Base-by-base conservation (phyloP, 2,329 filamentous ascomycete species). In the Emmonsiellopsis sp. region DNA sequence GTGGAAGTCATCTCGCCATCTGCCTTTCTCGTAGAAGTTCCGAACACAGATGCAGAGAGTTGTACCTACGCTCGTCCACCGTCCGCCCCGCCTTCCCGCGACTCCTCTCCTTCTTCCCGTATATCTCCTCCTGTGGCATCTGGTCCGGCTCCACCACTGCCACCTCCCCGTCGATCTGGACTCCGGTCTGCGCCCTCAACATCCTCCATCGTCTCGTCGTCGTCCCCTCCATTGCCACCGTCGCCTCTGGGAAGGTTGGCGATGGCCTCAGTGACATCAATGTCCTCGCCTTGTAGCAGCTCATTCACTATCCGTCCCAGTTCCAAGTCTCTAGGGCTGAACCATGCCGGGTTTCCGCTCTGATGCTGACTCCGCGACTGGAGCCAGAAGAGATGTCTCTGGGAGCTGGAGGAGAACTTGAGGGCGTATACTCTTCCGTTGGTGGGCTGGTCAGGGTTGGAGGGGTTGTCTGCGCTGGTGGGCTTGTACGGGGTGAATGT, bases 21-120 rank as follows among this genome's bases (percentile, higher is more conserved):
- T 49, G 9, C 6, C 40, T 31, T 38, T 37, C 11, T 40, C 40
- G 47, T 40, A 31, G 35, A 6, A 38, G 35, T 40, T 31, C 34
- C 42, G 31, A 54, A 53, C 35, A 52, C 20, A 49, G 49, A 34
- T 52, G 26, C 45, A 50, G 70, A 73, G 69, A 73, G 70, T 70
- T 72, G 68, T 73, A 98, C 94, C 92, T 97, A 98, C 93, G 92
- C 93, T 96, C 93, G 84, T 75, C 89, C 94, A 67, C 94, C 93
- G 74, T 97, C 93, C 63, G 89, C 89, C 68, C 94, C 93, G 56
- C 92, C 93, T 73, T 95, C 90, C 75, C 94, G 81, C 59, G 92
- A 83, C 62, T 83, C 84, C 70, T 89, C 84, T 55, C 93, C 93
- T 71, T 97, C 93, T 70, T 94, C 85, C 71, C 91, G 83, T 62